Base-by-base conservation (phyloP, 1,284 basidiomycete species). In the Fomitiporia mediterranea region DNA sequence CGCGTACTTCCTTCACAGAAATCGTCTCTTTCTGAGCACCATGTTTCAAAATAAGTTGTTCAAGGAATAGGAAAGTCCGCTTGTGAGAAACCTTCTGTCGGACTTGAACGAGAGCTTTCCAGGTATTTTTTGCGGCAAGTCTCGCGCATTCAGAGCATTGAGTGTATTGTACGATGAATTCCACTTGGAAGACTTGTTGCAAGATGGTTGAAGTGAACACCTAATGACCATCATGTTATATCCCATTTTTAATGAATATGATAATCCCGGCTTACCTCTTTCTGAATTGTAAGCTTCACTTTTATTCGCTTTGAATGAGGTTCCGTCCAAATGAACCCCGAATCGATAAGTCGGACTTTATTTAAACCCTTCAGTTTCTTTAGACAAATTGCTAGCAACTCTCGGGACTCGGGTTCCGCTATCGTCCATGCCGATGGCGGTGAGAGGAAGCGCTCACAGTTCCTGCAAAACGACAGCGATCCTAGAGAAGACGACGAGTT, bases 251-350 rank as follows among this genome's bases (percentile, higher is more conserved):
- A 5, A 60, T 32, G 53, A 15, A 28, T 13, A 46, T 30, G 13
- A 2, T 11, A 30, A 21, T 19, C 42, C 21, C 5, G 17, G 66
- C 76, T 23, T 55, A 91, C 92, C 79, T 99, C 97, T 75, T 99
- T 98, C 74, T 99, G 97, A 54, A 99, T 95, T 0, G 96, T 98
- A 65, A 99, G 75, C 61, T 97, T 97, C 61, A 99, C 86, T 52
- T 93, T 83, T 60, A 99, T 71, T 51, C 97, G 82, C 70, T 96
- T 96, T 51, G 91, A 94, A 74, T 99, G 96, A 1, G 96, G 96
- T 69, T 99, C 97, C 7, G 96, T 99, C 96, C 97, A 99, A 67
- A 99, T 94, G 70, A 99, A 99, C 62, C 94, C 91, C 0, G 96
- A 96, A 62, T 99, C 96, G 35, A 97, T 97, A 42, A 99, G 74